phyloP scores from a whole-genome alignment of 2,329 filamentous ascomycete species.

The Botrytis byssoidea region DNA sequence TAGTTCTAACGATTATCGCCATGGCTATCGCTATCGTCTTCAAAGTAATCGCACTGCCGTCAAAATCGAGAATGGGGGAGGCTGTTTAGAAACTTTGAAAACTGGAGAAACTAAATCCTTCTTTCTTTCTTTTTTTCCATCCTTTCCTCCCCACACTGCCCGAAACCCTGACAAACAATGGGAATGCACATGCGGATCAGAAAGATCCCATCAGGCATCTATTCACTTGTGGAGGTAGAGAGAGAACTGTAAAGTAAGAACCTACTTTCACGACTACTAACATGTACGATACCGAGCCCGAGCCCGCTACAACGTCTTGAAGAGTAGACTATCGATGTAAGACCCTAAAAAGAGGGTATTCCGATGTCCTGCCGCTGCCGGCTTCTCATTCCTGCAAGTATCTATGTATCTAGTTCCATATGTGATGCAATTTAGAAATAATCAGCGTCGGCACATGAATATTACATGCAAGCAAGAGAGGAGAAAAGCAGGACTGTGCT shows the following conservation, averaged over 20 bases:
- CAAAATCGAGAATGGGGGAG: slow-evolving; percentile 3
- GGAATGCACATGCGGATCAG: not conserved
- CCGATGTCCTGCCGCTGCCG: slow-evolving; percentile 11
- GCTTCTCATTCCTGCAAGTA: not conserved
- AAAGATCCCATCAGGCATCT: not conserved
- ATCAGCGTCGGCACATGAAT: slow-evolving; percentile 4
- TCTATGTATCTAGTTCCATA: slow-evolving; percentile 3
- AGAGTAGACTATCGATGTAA: slow-evolving; percentile 4
- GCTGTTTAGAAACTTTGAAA: not conserved
- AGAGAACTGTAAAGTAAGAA: slow-evolving; percentile 1
- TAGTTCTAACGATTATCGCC: not conserved
- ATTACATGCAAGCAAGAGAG: slow-evolving; percentile 17
- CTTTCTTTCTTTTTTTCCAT: not conserved
- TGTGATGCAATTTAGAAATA: slow-evolving; percentile 17
- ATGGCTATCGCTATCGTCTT: not conserved
- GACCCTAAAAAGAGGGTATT: slow-evolving; percentile 10
- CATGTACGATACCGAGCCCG: slow-evolving; percentile 11
- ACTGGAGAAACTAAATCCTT: not conserved
- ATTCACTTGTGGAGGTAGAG: not conserved
- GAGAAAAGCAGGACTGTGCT: slow-evolving; percentile 1
- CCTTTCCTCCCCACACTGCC: not conserved
- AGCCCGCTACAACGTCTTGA: not conserved
- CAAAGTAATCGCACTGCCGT: not conserved
- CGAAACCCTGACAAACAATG: not conserved
- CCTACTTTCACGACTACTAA: slow-evolving; percentile 6